Evolutionary conservation across 768 basidiomycete genomes (phyloP).

Genomic region (Rhizopogon vesiculosus): DNA sequence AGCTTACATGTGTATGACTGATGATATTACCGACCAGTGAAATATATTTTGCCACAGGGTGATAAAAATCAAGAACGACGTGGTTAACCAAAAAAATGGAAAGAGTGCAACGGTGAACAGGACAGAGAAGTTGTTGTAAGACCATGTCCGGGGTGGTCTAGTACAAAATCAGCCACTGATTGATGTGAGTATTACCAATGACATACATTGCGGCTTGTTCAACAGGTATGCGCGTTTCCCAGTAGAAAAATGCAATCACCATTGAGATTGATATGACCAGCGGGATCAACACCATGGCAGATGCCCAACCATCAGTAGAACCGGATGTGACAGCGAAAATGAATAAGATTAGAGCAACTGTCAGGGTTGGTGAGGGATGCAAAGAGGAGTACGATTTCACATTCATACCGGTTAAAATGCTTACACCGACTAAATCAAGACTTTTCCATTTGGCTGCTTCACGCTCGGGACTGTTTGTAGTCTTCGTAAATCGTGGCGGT

Average conservation of each 20-base stretch:
- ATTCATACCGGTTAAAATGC: conserved; percentile 29
- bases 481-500: conserved; percentile 17
- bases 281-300: too few species aligned
- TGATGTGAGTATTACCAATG: not conserved
- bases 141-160: conserved; percentile 41
- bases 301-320: too few species aligned
- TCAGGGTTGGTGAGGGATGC: not conserved
- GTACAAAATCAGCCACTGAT: not conserved
- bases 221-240: too few species aligned
- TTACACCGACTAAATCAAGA: conserved; percentile 36
- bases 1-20: conserved; percentile 35
- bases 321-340: too few species aligned
- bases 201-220: too few species aligned
- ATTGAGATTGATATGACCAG: too few species aligned
- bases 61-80: conserved; percentile 28
- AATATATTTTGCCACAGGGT: conserved; percentile 37
- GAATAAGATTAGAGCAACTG: conserved; percentile 27
- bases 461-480: not conserved
- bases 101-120: conserved; percentile 33
- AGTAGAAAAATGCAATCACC: too few species aligned
- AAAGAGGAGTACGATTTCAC: not conserved
- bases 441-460: conserved; percentile 16
- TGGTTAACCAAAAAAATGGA: conserved; percentile 39
- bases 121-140: conserved; percentile 36
- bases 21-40: conserved; percentile 35